Evolutionary conservation across 83 land plant genomes (phyloP).

Genomic region (Picea mariana): DNA sequence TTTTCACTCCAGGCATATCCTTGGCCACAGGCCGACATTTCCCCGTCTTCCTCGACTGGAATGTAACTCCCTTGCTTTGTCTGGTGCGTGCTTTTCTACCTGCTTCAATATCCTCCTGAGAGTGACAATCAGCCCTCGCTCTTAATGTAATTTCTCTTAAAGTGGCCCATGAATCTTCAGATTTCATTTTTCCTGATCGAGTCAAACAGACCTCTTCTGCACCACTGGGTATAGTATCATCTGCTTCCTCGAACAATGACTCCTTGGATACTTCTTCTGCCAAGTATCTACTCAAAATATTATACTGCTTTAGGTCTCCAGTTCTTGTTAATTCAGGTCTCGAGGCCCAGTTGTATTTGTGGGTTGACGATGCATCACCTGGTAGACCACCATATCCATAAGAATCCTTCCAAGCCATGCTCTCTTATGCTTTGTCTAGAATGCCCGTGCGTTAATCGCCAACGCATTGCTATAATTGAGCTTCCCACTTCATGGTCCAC

Average conservation of each 20-base stretch:
- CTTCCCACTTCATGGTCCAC: not conserved
- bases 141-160: not conserved
- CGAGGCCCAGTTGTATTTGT: no score
- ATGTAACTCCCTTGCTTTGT: not conserved
- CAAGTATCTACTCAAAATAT: not conserved
- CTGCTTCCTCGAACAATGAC: not conserved
- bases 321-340: no score
- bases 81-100: not conserved
- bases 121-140: not conserved
- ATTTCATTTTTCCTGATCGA: slow-evolving; percentile 6
- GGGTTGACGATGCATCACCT: no score
- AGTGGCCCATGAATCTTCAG: slow-evolving; percentile 12
- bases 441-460: not conserved
- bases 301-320: not conserved
- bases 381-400: not conserved
- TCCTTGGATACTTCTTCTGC: slow-evolving; percentile 12
- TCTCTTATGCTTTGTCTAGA: not conserved
- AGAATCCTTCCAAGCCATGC: slow-evolving; percentile 4
- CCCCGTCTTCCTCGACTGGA: not conserved
- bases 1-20: not conserved
- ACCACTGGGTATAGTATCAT: not conserved
- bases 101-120: not conserved
- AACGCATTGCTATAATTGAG: not conserved
- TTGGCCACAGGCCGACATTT: not conserved
- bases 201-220: not conserved